Base-by-base conservation (phyloP, 805 yeast species). In the Wickerhamiella slavikovae region DNA sequence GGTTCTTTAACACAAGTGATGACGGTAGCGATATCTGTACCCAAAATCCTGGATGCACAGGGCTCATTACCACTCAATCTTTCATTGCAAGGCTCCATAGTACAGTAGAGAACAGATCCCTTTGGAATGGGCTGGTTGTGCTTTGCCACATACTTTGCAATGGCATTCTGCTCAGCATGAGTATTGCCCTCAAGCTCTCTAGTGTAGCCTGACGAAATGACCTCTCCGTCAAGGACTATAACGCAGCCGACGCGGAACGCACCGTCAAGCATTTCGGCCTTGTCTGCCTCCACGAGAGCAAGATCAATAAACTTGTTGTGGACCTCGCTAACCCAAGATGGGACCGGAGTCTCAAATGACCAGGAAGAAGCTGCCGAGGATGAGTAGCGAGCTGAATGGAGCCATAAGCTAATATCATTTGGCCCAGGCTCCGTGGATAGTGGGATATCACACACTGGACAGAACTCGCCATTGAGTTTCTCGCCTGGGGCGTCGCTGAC, bases 191-290 rank as follows among this genome's bases (percentile, higher is more conserved):
- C 77, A 2, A 83, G 55, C 49, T 89, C 98, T 31, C 96, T 61
- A 0, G 96, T 79, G 44, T 67, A 80, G 0, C 98, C 98, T 0
- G 78, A 69, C 5, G 75, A 61, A n/a, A 89, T 47, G 0, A 85
- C 57, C 30, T 63, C 44, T 15, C 62, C 63, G 22, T 76, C 74
- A 32, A 62, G 52, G 0, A 69, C 85, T 4, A 89, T 55, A 0
- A 80, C 71, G 0, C 93, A 91, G 4, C 98, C 98, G n/a, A 89
- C 96, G 38, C 83, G 70, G 47, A 76, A 85, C 15, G 93, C 94
- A 0, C 93, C 76, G 20, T 66, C 66, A 0, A 92, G 75, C 15
- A 74, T 75, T 3, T 67, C 79, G 45, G 94, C 79, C 44, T 75
- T 73, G 15, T 61, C 55, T 0, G 96, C 96, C 44, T 77, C 70